Evolutionary conservation across 202 grass and related monocot genomes (phyloP).

Genomic region (Musa balbisiana): DNA sequence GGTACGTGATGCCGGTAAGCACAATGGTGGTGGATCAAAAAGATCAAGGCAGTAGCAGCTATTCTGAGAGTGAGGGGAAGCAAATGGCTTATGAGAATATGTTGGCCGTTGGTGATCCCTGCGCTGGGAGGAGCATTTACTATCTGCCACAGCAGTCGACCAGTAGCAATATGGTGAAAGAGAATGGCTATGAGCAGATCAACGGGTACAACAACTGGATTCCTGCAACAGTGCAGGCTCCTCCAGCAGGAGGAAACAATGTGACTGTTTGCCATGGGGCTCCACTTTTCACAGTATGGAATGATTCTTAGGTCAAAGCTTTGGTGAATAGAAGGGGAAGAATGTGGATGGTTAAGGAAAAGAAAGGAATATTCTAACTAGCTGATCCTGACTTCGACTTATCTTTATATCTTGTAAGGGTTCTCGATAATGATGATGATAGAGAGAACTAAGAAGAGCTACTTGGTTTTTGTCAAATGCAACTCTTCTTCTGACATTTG

Average conservation of each 20-base stretch:
- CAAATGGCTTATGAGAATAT: slow-evolving; percentile 7
- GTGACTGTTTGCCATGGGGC: slow-evolving; percentile 43
- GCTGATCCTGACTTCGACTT: slow-evolving; percentile 12
- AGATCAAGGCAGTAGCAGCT: slow-evolving; percentile 23
- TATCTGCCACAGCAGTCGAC: slow-evolving; percentile 27
- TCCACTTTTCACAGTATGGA: slow-evolving; percentile 40
- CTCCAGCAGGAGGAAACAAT: slow-evolving; percentile 11
- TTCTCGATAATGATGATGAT: not conserved
- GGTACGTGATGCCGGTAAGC: slow-evolving; percentile 38
- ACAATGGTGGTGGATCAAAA: slow-evolving; percentile 38
- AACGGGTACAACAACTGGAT: slow-evolving; percentile 34
- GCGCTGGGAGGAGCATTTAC: slow-evolving; percentile 18
- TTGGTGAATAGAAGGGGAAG: not conserved
- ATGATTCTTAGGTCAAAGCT: slow-evolving; percentile 28
- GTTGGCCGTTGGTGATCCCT: slow-evolving; percentile 19
- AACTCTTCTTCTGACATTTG: slow-evolving; percentile 4
- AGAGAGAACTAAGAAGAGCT: not conserved
- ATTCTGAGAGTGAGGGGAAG: slow-evolving; percentile 20
- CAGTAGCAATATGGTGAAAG: not conserved
- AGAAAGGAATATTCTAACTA: not conserved
- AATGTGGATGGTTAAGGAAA: not conserved
- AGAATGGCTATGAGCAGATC: slow-evolving; percentile 27
- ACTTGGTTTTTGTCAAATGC: not conserved
- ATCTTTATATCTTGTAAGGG: not conserved
- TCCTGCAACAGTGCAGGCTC: not conserved